Evolutionary conservation across 768 basidiomycete species (phyloP), one percentile per base, ranked within the genome.

Genomic region (Cyclocybe cylindracea): DNA sequence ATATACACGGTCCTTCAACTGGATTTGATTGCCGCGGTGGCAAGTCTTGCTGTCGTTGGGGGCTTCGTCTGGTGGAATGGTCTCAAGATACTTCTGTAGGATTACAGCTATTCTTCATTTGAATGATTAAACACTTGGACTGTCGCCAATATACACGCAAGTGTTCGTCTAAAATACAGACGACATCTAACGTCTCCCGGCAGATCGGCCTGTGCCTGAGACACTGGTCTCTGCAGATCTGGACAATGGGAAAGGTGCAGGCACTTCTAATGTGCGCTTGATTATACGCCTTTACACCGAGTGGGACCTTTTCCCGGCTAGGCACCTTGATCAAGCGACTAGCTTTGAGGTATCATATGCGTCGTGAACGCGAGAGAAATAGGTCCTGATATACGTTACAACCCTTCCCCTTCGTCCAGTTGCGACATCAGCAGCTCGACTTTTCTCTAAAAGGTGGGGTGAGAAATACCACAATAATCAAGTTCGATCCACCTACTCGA

Each of bases 311-410:
- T 64, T 54, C 73, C 79, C 82, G 78, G 78, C 60, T 71, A 65
- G 85, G 87, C 86, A 89, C 87, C 87, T 88, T 85, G 33, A 84
- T 84, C 80, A 74, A 86, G 88, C 89, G 80, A 24, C 18, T 18
- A 33, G 29, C 33, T 38, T 29, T 16, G 35, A 44, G 39, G 46
- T 44, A 49, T 66, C 61, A 44, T 44, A 37, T 24, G 18, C 29
- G 14, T n/a, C 37, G 32, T 33, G 33, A 38, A 31, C 10, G 19
- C 32, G 13, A 29, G 35, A 38, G 19, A 45, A 9, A 51, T 24
- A 40, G 19, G 36, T 14, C 14, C 19, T 13, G 19, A 31, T 56
- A 44, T 39, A 33, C 52, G 29, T 55, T 65, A 84, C 52, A 80
- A 66, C 5, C 78, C 82, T 50, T 79, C 76, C 50, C 79, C 80